A percentile compares a stretch with the other conserved stretches of the same genome.
Evolutionary conservation across 2,329 filamentous ascomycete species (phyloP).

Genomic region (Basipetospora chlamydospora): DNA sequence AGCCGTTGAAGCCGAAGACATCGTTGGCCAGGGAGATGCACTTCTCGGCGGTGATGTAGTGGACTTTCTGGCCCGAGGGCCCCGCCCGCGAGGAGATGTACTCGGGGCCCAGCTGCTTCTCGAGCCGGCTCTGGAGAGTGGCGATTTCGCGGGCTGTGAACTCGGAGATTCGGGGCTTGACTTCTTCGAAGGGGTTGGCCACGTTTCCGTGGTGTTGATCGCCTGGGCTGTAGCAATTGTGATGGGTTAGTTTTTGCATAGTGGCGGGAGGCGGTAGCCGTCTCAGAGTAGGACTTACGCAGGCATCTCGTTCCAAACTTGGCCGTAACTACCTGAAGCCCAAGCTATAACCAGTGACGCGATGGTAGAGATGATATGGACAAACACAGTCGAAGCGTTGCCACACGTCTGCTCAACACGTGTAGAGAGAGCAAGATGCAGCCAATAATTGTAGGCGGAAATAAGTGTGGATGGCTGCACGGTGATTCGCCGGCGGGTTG

Average conservation of each 20-base stretch:
- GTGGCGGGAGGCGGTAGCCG: too few relatives aligned
- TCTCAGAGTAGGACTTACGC: constrained; percentile 14
- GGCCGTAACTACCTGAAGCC: too few relatives aligned
- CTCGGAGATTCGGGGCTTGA: constrained; percentile 51
- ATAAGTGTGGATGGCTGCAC: too few relatives aligned
- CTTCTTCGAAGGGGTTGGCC: constrained; percentile 71
- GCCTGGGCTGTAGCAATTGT: constrained; percentile 41
- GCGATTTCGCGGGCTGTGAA: constrained; percentile 88
- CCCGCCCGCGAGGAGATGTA: constrained; percentile 82
- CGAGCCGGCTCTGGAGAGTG: constrained; percentile 69
- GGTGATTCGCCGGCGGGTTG: too few relatives aligned
- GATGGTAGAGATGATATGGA: too few relatives aligned
- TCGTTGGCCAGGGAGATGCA: constrained; percentile 91
- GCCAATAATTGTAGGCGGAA: too few relatives aligned
- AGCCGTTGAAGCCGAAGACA: constrained; percentile 93
- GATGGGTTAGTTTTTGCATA: too few relatives aligned
- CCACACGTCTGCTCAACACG: too few relatives aligned
- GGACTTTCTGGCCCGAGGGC: constrained; percentile 70
- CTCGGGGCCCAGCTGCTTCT: constrained; percentile 90
- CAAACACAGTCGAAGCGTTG: too few relatives aligned
- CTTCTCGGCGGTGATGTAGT: constrained; percentile 93
- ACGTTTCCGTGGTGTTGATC: constrained; percentile 47
- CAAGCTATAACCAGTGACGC: too few relatives aligned
- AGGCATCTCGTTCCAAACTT: too few relatives aligned
- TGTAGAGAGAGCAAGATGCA: too few relatives aligned